These are phyloP conservation scores for Boletus tylopilopsis DNA, from an alignment of 768 basidiomycete genomes.

Conservation along the genomic window DNA sequence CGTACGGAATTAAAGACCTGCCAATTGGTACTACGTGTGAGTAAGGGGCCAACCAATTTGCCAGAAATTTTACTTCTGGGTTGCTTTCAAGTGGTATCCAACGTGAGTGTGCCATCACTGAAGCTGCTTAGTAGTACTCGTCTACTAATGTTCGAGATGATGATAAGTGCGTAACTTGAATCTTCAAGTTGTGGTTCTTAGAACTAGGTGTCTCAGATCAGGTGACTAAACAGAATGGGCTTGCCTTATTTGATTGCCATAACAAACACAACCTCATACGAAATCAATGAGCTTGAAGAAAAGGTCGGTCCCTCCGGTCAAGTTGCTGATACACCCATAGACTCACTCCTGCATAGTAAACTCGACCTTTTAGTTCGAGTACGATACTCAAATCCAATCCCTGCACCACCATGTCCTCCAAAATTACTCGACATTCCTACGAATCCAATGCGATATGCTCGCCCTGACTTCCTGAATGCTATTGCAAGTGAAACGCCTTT, in stretches of 20 bases:
- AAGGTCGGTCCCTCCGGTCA: conserved; percentile 35
- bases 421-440: conserved; percentile 93
- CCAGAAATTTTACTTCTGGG: conserved; percentile 40
- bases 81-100: conserved; percentile 87
- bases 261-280: not conserved
- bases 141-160: not conserved
- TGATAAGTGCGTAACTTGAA: not conserved
- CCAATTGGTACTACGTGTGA: not conserved
- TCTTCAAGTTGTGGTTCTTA: not conserved
- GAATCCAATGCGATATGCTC: conserved; percentile 81
- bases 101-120: conserved; percentile 28
- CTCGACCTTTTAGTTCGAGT: conserved; percentile 91
- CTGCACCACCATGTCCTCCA: conserved; percentile 95
- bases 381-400: conserved; percentile 91
- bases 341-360: conserved; percentile 46
- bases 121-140: not conserved
- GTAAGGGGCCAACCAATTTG: not conserved
- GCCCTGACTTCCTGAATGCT: conserved; percentile 78
- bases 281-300: conserved; percentile 52
- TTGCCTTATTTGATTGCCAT: no score
- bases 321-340: not conserved
- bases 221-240: no score
- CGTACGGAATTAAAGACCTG: conserved; percentile 33
- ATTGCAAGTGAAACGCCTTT: conserved; percentile 78
- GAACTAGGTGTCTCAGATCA: not conserved